Conservation (phyloP, 768 basidiomycete genomes). For the Pisolithus microcarpus region DNA sequence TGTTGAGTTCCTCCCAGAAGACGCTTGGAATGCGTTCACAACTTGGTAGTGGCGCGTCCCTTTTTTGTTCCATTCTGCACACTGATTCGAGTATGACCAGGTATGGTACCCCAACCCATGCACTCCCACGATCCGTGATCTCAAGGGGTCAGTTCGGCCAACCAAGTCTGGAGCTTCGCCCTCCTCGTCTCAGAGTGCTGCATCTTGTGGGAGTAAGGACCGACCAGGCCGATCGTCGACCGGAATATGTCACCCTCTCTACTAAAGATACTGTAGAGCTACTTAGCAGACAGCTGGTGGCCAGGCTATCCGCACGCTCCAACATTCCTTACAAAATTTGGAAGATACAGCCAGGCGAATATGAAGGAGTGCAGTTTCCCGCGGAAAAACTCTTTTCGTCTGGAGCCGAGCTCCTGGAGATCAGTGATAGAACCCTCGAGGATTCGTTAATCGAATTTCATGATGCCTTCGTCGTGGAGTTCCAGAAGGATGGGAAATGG, state of each 20-base stretch:
- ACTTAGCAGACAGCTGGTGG: constrained; percentile 37
- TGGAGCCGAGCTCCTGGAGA: constrained; percentile 36
- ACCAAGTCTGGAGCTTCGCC: constrained; percentile 62
- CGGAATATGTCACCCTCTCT: constrained; percentile 40
- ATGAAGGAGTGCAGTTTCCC: constrained; percentile 24
- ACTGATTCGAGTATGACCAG: constrained; percentile 31
- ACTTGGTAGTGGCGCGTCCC: constrained; percentile 40
- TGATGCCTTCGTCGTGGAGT: constrained; percentile 75
- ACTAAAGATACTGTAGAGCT: constrained; percentile 41
- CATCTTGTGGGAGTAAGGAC: constrained; percentile 29
- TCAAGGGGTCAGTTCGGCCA: constrained; percentile 45
- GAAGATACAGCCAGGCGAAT: constrained; percentile 42
- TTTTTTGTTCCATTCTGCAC: not conserved
- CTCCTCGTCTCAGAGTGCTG: constrained; percentile 56
- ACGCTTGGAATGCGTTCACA: constrained; percentile 61
- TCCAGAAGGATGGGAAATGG: constrained; percentile 55
- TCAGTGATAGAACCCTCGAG: constrained; percentile 44
- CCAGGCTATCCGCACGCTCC: constrained; percentile 27
- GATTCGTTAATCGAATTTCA: constrained; percentile 52
- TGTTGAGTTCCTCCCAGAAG: constrained; percentile 67
- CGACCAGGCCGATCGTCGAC: constrained; percentile 21
- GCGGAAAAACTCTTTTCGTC: constrained; percentile 17
- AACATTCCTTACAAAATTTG: constrained; percentile 52
- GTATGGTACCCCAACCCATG: constrained; percentile 58
- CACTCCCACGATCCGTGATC: constrained; percentile 64